Conservation (phyloP, 2,329 filamentous ascomycete genomes). For the Diaporthe vexans region DNA sequence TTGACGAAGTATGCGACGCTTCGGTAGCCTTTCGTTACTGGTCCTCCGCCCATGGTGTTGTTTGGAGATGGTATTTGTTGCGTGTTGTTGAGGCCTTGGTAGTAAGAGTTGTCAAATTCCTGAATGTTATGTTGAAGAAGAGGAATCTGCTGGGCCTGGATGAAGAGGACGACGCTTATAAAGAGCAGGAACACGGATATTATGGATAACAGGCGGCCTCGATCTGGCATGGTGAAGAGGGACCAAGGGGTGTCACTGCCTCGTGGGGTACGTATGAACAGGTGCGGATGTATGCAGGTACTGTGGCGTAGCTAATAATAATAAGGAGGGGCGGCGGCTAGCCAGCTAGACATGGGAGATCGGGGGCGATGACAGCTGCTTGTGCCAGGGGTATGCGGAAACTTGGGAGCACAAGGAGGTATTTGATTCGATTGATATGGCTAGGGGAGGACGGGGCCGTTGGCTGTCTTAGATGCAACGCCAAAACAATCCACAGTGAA, state of each 20-base stretch:
- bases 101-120: conserved; percentile 32
- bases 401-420: conserved; percentile 11
- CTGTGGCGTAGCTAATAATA: conserved; percentile 17
- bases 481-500: neutral
- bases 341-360: conserved; percentile 21
- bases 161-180: conserved; percentile 35
- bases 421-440: conserved; percentile 21
- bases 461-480: neutral
- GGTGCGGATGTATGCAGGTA: conserved; percentile 27
- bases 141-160: conserved; percentile 29
- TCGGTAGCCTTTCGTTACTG: conserved; percentile 65
- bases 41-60: conserved; percentile 59
- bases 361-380: conserved; percentile 31
- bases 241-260: conserved; percentile 1
- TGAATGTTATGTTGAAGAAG: conserved; percentile 37
- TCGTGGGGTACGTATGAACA: conserved; percentile 24
- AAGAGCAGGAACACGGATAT: conserved; percentile 24
- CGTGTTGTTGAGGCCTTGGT: conserved; percentile 26
- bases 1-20: conserved; percentile 82
- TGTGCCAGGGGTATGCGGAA: neutral
- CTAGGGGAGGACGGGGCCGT: conserved; percentile 10
- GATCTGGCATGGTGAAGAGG: conserved; percentile 32
- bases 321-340: conserved; percentile 30
- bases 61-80: conserved; percentile 38
- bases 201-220: conserved; percentile 38